Percentiles rank a stretch among this genome's conserved stretches.
These are phyloP conservation scores for Akebia trifoliata DNA, from an alignment of 164 flowering plant species.

Conservation along the genomic window DNA sequence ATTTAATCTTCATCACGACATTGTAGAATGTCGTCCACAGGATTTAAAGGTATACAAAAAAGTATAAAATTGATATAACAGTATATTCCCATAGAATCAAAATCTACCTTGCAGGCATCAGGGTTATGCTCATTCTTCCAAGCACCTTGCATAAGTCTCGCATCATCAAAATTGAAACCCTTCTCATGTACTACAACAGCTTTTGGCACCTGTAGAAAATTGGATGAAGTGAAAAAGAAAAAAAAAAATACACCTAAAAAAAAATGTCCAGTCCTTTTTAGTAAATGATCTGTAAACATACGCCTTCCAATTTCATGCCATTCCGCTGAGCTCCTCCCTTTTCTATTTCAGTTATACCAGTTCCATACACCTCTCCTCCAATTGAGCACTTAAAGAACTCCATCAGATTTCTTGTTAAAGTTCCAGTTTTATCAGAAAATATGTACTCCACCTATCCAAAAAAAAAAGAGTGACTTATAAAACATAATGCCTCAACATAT, in stretches of 20 bases:
- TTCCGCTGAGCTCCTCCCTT: conserved; percentile 61
- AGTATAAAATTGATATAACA: neutral
- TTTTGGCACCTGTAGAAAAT: conserved; percentile 35
- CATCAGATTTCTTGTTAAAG: conserved; percentile 90
- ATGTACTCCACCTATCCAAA: conserved; percentile 81
- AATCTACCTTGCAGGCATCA: conserved; percentile 74
- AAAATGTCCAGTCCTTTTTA: neutral
- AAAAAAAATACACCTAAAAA: neutral
- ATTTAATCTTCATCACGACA: neutral
- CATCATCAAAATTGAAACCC: conserved; percentile 96
- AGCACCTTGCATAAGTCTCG: conserved; percentile 90
- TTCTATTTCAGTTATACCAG: conserved; percentile 90
- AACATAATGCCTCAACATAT: neutral
- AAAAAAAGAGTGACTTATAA: neutral
- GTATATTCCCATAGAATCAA: neutral
- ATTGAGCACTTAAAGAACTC: conserved; percentile 98
- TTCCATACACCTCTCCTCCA: conserved; percentile 87
- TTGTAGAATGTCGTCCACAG: neutral
- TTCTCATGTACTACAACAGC: conserved; percentile 52
- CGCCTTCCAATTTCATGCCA: conserved; percentile 65
- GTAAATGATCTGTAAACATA: conserved; percentile 13
- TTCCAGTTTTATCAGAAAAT: conserved; percentile 98
- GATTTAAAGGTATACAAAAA: neutral
- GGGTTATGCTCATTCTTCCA: conserved; percentile 94
- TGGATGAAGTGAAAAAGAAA: conserved; percentile 5